These are phyloP conservation scores for Pharus latifolius DNA, from an alignment of 176 grass and related monocot genomes.

Conservation along the genomic window DNA sequence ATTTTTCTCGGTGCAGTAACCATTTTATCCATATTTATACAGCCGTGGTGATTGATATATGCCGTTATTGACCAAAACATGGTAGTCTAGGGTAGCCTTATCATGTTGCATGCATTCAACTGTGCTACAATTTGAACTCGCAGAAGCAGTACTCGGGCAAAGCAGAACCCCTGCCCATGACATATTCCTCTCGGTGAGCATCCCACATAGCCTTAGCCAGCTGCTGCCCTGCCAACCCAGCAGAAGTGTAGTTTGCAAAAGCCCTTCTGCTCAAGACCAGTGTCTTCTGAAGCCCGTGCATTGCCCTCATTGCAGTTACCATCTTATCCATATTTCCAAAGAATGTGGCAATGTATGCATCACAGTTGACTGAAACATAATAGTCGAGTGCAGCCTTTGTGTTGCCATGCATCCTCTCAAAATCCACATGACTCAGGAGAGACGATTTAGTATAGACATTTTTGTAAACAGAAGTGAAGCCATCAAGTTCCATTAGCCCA, in stretches of 20 bases:
- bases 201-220: conserved; percentile 74
- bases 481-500: conserved; percentile 78
- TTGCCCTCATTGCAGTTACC: conserved; percentile 78
- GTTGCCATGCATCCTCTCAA: conserved; percentile 91
- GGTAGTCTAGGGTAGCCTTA: neutral
- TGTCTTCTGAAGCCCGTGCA: conserved; percentile 61
- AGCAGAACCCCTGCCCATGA: conserved; percentile 66
- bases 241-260: conserved; percentile 48
- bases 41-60: neutral
- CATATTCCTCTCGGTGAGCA: conserved; percentile 73
- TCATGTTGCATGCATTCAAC: neutral
- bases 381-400: conserved; percentile 91
- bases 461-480: conserved; percentile 59
- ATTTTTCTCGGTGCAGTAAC: neutral
- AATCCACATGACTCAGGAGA: conserved; percentile 57
- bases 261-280: conserved; percentile 85
- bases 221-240: conserved; percentile 47
- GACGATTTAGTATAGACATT: conserved; percentile 76
- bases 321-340: conserved; percentile 99
- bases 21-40: conserved; percentile 1
- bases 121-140: conserved; percentile 59
- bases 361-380: conserved; percentile 86
- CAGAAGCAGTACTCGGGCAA: conserved; percentile 81
- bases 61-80: neutral
- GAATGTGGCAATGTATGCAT: conserved; percentile 71